A percentile compares a stretch with the other conserved stretches of the same genome.
Conservation (phyloP, 345 rosid genomes). For the Eucalyptus virginea region DNA sequence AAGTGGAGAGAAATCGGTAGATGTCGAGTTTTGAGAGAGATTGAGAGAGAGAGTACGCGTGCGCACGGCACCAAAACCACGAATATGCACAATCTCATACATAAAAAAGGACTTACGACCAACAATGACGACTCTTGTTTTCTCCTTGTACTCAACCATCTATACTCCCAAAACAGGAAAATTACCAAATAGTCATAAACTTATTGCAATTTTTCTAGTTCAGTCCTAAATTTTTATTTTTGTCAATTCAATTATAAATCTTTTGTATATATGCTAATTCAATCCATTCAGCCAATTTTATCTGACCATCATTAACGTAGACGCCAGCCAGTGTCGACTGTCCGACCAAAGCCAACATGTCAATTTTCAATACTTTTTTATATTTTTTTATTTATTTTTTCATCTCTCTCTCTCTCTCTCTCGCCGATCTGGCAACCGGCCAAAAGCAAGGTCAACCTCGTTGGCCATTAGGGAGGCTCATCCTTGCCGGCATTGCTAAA, state of each 20-base stretch:
- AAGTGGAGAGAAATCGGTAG: neutral
- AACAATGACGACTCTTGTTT: neutral
- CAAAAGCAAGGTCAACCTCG: too few relatives aligned
- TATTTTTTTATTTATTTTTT: too few relatives aligned
- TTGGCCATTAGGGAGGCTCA: too few relatives aligned
- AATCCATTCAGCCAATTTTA: neutral
- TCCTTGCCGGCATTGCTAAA: neutral
- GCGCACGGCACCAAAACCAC: neutral
- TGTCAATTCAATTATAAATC: too few relatives aligned
- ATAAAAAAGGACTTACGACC: neutral
- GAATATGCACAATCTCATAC: neutral
- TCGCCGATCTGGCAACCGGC: accelerated
- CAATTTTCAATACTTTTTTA: too few relatives aligned
- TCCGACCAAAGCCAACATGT: neutral
- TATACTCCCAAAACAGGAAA: neutral
- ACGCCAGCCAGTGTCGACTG: accelerated
- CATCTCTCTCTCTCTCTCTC: too few relatives aligned
- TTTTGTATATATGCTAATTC: too few relatives aligned
- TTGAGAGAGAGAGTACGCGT: too few relatives aligned
- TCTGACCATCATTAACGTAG: accelerated
- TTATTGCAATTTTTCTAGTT: too few relatives aligned
- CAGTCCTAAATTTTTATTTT: too few relatives aligned
- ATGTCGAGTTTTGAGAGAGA: neutral
- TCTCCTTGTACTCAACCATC: neutral
- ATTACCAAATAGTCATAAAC: too few relatives aligned